phyloP scores from a whole-genome alignment of 768 basidiomycete species.

The Suillus fuscotomentosus region DNA sequence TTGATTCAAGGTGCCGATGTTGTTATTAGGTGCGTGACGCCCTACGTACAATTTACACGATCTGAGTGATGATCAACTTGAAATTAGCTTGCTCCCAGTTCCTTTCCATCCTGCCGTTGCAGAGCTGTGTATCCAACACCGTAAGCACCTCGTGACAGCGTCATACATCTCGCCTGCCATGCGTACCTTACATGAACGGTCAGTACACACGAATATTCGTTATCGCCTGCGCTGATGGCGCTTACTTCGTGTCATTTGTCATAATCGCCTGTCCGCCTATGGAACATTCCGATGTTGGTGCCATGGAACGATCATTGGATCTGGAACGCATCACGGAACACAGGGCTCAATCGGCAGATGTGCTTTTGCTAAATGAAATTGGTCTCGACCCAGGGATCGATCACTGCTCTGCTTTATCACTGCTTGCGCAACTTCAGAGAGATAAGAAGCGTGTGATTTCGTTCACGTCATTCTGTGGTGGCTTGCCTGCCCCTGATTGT shows the following conservation, averaged over 20 bases:
- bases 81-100: conserved; percentile 72
- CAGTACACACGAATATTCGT: conserved; percentile 17
- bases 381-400: conserved; percentile 89
- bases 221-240: background rate
- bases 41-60: background rate
- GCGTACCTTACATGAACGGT: conserved; percentile 63
- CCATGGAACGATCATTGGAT: background rate
- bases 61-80: background rate
- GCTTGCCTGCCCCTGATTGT: conserved; percentile 76
- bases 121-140: conserved; percentile 62
- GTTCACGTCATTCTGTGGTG: conserved; percentile 92
- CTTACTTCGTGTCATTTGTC: background rate
- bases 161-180: conserved; percentile 86
- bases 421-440: conserved; percentile 52
- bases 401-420: conserved; percentile 79
- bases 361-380: conserved; percentile 86
- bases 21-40: conserved; percentile 70
- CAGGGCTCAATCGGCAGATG: conserved; percentile 60
- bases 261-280: background rate
- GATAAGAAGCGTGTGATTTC: conserved; percentile 59
- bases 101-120: conserved; percentile 71
- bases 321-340: background rate
- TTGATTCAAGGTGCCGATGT: conserved; percentile 71
- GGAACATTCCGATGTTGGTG: background rate
- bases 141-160: conserved; percentile 84